Conservation (phyloP, 164 flowering plant species). For the Tetracentron sinense region DNA sequence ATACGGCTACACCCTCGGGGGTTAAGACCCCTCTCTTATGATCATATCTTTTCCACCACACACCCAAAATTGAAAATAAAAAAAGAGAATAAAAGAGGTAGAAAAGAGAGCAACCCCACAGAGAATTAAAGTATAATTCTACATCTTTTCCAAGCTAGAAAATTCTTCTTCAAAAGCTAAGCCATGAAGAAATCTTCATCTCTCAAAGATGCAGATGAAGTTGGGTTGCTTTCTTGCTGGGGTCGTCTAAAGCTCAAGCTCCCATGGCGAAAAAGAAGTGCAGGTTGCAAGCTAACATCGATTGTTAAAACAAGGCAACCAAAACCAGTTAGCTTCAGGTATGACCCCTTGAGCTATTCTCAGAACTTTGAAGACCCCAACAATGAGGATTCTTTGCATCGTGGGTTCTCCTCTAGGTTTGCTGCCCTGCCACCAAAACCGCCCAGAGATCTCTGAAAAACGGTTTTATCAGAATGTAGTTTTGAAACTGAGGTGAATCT, state of each 20-base stretch:
- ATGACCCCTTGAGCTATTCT: slow-evolving; percentile 50
- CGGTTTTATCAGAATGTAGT: background rate
- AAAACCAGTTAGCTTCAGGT: slow-evolving; percentile 29
- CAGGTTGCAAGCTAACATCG: slow-evolving; percentile 2
- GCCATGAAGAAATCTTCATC: slow-evolving; percentile 4
- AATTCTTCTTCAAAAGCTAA: background rate
- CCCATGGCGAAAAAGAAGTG: slow-evolving; percentile 20
- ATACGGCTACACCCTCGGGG: no score
- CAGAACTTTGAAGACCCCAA: slow-evolving; percentile 46
- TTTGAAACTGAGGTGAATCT: background rate
- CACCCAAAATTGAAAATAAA: no score
- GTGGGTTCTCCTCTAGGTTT: slow-evolving; percentile 39
- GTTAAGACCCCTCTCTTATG: no score
- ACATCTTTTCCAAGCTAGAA: background rate
- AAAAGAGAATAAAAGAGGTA: no score
- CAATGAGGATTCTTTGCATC: slow-evolving; percentile 9
- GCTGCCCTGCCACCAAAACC: slow-evolving; percentile 28
- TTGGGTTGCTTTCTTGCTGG: slow-evolving; percentile 33
- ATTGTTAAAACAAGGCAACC: slow-evolving; percentile 14
- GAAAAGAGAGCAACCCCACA: background rate
- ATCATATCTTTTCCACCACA: no score
- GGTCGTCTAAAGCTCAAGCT: slow-evolving; percentile 34
- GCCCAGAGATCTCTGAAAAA: background rate
- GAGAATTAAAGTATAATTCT: background rate
- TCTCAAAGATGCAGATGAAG: slow-evolving; percentile 7